Base-by-base conservation (phyloP, 2,329 filamentous ascomycete species). In the Penicillium corylophilum region DNA sequence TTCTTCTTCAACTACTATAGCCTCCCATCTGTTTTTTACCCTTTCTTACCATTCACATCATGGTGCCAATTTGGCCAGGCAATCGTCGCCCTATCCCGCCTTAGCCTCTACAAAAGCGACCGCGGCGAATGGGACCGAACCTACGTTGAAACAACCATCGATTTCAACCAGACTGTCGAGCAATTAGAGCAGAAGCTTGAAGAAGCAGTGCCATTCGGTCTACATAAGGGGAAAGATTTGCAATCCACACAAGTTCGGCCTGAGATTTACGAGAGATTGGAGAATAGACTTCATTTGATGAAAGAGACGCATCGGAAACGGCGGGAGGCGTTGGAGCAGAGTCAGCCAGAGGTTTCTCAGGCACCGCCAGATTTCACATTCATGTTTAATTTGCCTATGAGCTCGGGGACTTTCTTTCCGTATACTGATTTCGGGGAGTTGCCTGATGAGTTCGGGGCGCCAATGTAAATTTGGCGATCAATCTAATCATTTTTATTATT, bases 1-100 rank as follows among this genome's bases (percentile, higher is more conserved):
- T 83, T 78, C 68, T 82, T 83, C 44, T 74, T 80, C 2, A 68
- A 69, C 33, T 80, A 79, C 72, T 68, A 78, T 2, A 61, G 70
- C 0, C 64, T 83, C 0, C 75, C 80, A 0, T 64, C 74, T 0
- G 56, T 64, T 0, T 64, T 71, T 3, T 80, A 78, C 48, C 75
- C 76, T 50, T 69, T 73, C 26, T 67, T 81, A 22, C 78, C 81
- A 0, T 74, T 81, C 8, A 67, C 75, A 0, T 60, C 74, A 0
- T 77, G 71, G 29, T 65, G 74, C 1, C 77, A 82, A 47, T 64
- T 82, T 0, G 73, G 81, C 3, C 79, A 81, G 46, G 75, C 73
- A 10, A 46, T 64, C 10, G 56, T 65, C 29, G 47, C 61, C 2
- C 44, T 66, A 0, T 70, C 66, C 8, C 62, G 60, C 6, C 47